phyloP scores from a whole-genome alignment of 805 yeast species.

The Candida loeiensis region DNA sequence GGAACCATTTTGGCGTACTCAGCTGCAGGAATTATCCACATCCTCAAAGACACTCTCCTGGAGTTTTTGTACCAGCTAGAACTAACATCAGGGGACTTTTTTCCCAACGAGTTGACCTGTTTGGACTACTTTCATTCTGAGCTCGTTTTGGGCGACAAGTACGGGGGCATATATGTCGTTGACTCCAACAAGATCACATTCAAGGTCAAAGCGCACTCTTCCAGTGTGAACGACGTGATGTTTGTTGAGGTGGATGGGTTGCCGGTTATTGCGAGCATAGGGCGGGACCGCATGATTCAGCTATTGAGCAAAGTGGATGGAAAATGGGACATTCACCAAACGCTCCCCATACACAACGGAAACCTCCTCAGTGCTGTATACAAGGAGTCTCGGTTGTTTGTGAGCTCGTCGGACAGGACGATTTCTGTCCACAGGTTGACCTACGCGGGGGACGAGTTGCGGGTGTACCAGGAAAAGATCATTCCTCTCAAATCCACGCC shows the following conservation, averaged over 20 bases:
- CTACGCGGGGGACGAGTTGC: conserved; percentile 15
- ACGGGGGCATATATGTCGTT: conserved; percentile 38
- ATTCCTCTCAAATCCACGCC: conserved; percentile 53
- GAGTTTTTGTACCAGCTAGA: conserved; percentile 12
- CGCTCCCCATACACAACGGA: conserved; percentile 57
- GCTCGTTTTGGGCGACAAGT: conserved; percentile 43
- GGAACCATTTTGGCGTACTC: conserved; percentile 40
- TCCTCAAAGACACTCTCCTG: conserved; percentile 6
- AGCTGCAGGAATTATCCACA: conserved; percentile 28
- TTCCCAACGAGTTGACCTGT: conserved; percentile 15
- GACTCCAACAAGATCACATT: conserved; percentile 15
- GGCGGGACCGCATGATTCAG: conserved; percentile 65
- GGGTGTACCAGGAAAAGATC: conserved; percentile 40
- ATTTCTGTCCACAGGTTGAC: conserved; percentile 49
- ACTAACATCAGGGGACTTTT: conserved; percentile 18
- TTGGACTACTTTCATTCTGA: conserved; percentile 3
- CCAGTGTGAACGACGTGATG: conserved; percentile 45
- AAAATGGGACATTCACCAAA: conserved; percentile 54
- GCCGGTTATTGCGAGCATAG: conserved; percentile 36
- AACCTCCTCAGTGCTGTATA: conserved; percentile 41
- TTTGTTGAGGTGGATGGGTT: conserved; percentile 20
- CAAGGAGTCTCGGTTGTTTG: conserved; percentile 34
- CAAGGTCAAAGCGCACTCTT: conserved; percentile 48
- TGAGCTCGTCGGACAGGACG: conserved; percentile 61
- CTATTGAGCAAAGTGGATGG: conserved; percentile 31